A percentile compares a stretch with the other conserved stretches of the same genome.
Evolutionary conservation across 2,329 filamentous ascomycete species (phyloP).

Genomic region (Penicillium sp.): DNA sequence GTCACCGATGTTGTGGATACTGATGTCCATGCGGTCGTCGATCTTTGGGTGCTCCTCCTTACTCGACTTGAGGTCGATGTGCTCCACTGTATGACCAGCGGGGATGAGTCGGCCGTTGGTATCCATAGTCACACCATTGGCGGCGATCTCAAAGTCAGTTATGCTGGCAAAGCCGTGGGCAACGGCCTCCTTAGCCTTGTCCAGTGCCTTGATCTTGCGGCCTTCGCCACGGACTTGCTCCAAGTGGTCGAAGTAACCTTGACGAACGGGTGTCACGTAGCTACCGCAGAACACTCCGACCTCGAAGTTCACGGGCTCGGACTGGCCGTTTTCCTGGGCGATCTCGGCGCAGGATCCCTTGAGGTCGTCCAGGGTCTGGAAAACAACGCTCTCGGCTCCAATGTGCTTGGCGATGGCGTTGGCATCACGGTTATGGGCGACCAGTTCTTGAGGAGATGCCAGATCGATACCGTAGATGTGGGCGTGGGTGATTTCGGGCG

Average conservation of each 20-base stretch:
- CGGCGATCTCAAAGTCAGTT: slow-evolving; percentile 57
- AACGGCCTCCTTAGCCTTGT: slow-evolving; percentile 60
- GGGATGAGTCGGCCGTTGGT: slow-evolving; percentile 55
- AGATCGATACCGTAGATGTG: slow-evolving; percentile 83
- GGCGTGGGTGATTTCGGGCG: slow-evolving; percentile 75
- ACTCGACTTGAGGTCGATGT: neutral
- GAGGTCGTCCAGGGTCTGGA: slow-evolving; percentile 72
- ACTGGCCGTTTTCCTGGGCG: slow-evolving; percentile 51
- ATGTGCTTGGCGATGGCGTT: slow-evolving; percentile 61
- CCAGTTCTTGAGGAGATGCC: slow-evolving; percentile 64
- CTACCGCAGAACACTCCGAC: slow-evolving; percentile 86
- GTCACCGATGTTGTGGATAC: slow-evolving; percentile 54
- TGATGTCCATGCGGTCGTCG: slow-evolving; percentile 54
- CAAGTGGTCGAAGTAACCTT: slow-evolving; percentile 76
- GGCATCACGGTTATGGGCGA: slow-evolving; percentile 62
- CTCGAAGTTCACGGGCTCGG: slow-evolving; percentile 64
- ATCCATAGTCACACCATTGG: slow-evolving; percentile 57
- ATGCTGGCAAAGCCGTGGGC: slow-evolving; percentile 58
- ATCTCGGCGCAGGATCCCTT: slow-evolving; percentile 71
- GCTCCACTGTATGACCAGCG: slow-evolving; percentile 21
- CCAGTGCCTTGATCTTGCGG: slow-evolving; percentile 61
- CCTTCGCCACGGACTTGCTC: slow-evolving; percentile 66
- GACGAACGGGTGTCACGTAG: slow-evolving; percentile 74
- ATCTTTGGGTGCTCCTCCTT: slow-evolving; percentile 38
- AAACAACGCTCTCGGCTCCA: slow-evolving; percentile 70